Conservation (phyloP, 2,329 filamentous ascomycete species). For the Capronia americana region DNA sequence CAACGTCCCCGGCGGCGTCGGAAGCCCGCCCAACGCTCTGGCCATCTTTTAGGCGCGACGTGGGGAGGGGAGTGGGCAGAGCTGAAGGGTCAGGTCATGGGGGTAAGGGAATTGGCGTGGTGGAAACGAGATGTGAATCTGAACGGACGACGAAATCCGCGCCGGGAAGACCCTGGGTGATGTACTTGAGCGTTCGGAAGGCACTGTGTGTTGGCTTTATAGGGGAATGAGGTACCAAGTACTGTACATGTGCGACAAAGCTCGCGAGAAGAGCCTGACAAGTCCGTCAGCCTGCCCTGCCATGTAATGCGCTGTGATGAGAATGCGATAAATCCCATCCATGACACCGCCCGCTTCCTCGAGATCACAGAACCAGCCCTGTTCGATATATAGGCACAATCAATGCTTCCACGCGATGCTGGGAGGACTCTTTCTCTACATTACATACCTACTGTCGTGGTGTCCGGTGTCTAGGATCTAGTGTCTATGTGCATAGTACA, state of each 20-base stretch:
- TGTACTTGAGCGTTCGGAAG: background rate
- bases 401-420: too few species aligned
- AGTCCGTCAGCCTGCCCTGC: background rate
- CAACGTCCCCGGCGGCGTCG: slow-evolving; percentile 56
- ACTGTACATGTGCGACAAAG: background rate
- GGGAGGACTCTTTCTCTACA: too few species aligned
- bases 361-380: too few species aligned
- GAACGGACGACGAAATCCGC: background rate
- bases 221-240: background rate
- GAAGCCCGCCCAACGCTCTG: slow-evolving; percentile 55
- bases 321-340: background rate
- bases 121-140: background rate
- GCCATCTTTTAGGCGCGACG: slow-evolving; percentile 53
- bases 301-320: background rate
- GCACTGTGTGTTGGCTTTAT: background rate
- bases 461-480: too few species aligned
- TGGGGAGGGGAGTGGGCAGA: background rate
- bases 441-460: background rate
- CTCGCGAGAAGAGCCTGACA: background rate
- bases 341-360: too few species aligned
- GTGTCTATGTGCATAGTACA: too few species aligned
- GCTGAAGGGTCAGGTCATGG: background rate
- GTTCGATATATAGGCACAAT: too few species aligned
- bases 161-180: background rate
- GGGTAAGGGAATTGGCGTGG: background rate